Base-by-base conservation (phyloP, 176 grass and related monocot species). In the Avena insularis region DNA sequence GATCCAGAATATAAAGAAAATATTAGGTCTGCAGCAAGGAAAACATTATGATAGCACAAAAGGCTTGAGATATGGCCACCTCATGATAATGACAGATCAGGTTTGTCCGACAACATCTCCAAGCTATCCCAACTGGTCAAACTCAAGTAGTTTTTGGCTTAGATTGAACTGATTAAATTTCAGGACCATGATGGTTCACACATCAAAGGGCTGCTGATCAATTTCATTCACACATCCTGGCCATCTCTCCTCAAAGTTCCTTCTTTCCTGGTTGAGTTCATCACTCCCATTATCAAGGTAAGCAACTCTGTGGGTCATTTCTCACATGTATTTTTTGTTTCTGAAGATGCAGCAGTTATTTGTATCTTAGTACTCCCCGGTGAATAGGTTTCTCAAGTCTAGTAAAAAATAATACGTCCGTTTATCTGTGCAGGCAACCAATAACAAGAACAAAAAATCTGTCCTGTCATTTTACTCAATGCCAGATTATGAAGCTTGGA, bases 51-150 rank as follows among this genome's bases (percentile, higher is more conserved):
- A 89, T 20, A 92, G 75, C 36, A 49, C 70, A 9, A 98, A 98
- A 78, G 96, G 93, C 27, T 89, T 98, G 79, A 92, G 96, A 98
- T 98, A 98, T 72, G 96, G 96, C 2, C 93, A 94, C 82, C 93
- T 98, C 27, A 95, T 98, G 96, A 98, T 98, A 86, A 98, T 98
- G 96, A 98, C 96, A 14, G 96, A 98, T 91, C 96, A 98, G 93
- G 96, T 95, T 77, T 50, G 58, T 27, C 19, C 50, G 0, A 68
- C 25, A 59, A 53, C 11, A 9, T 84, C 61, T 71, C 19, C 70
- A 84, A 17, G 62, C 15, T 80, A 46, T 77, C 33, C 50, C 8
- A 62, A 79, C 8, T 47, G 56, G 12, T 71, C 2, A 50, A 69
- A 56, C 7, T 80, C 16, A 69, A 66, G 14, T n/a, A 47, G 46